phyloP scores from a whole-genome alignment of 176 grass and related monocot species.

The Eleusine coracana region DNA sequence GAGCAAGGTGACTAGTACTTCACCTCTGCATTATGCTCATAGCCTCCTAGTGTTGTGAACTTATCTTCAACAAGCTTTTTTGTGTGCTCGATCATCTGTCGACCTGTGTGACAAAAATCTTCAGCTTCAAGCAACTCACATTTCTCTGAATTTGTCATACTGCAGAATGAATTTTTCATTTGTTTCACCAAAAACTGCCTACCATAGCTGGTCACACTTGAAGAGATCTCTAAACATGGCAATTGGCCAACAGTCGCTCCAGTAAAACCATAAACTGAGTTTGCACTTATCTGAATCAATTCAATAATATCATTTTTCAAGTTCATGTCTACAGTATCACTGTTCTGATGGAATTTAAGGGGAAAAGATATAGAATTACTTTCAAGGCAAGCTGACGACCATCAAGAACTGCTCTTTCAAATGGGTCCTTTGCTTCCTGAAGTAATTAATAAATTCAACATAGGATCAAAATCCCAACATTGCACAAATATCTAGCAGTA shows the following conservation, averaged over 20 bases:
- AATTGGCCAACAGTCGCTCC: slow-evolving; percentile 93
- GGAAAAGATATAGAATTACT: slow-evolving; percentile 54
- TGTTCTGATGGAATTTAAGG: slow-evolving; percentile 12
- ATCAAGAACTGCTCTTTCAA: slow-evolving; percentile 90
- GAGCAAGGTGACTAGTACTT: not conserved
- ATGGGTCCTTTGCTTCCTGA: slow-evolving; percentile 98
- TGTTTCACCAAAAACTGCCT: slow-evolving; percentile 29
- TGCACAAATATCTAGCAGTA: slow-evolving; percentile 34
- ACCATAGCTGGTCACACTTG: slow-evolving; percentile 99
- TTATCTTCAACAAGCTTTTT: slow-evolving; percentile 98
- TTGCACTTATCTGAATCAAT: slow-evolving; percentile 80
- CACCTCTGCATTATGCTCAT: slow-evolving; percentile 98
- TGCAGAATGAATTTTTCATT: slow-evolving; percentile 22
- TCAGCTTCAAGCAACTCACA: slow-evolving; percentile 16
- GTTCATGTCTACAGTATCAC: not conserved
- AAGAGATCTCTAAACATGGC: slow-evolving; percentile 98
- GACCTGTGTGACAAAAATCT: slow-evolving; percentile 55
- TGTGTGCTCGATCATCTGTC: slow-evolving; percentile 99
- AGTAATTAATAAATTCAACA: slow-evolving; percentile 27
- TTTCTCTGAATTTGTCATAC: slow-evolving; percentile 26
- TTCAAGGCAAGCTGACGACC: slow-evolving; percentile 93
- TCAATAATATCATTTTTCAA: slow-evolving; percentile 27
- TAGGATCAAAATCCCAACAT: slow-evolving; percentile 29
- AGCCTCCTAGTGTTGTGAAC: slow-evolving; percentile 80
- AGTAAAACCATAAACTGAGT: slow-evolving; percentile 99